Evolutionary conservation across 768 basidiomycete genomes (phyloP), one percentile per base, ranked within the genome.

Genomic region (Tricholomella constricta): DNA sequence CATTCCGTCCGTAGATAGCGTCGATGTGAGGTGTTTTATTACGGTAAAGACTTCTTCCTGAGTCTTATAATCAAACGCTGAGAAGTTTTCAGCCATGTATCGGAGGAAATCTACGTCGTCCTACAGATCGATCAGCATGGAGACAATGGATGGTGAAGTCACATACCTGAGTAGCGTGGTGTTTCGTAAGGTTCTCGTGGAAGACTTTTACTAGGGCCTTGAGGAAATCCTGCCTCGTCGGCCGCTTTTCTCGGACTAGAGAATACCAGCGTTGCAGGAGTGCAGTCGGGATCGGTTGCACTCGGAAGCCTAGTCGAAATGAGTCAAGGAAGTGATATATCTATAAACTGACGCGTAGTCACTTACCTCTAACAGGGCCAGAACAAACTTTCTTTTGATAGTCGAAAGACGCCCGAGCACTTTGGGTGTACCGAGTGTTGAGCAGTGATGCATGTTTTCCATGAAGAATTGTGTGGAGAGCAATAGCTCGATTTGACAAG

Each of bases 71-170:
- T 98, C 94, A 55, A 99, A 83, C 0, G 88, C 76, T 1, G 94
- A 81, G 52, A 98, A 88, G 63, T 98, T 98, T 66, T 98, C 97
- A 0, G 92, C 88, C 83, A 98, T 90, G 72, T 94, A 99, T 49
- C 94, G 86, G 4, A 80, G 80, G 65, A 98, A 93, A 44, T 88
- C 84, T 48, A 95, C 78, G 62, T 97, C 91, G 55, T 89, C 83
- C 88, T 94, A 42, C 10, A 50, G 12, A 44, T 50, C 37, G 22
- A 36, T 62, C 11, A 56, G 34, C 27, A 22, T 44, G 31, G 29
- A 29, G 9, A 29, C 26, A 2, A 26, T 22, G 17, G 17, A 15
- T 32, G 4, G 37, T 15, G 22, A 5, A 11, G 19, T 32, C 19
- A 57, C 68, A 43, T 49, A 85, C 88, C 74, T 86, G 86, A 0